phyloP scores from a whole-genome alignment of 202 grass and related monocot genomes.

The Schoenoplectus tabernaemontani region DNA sequence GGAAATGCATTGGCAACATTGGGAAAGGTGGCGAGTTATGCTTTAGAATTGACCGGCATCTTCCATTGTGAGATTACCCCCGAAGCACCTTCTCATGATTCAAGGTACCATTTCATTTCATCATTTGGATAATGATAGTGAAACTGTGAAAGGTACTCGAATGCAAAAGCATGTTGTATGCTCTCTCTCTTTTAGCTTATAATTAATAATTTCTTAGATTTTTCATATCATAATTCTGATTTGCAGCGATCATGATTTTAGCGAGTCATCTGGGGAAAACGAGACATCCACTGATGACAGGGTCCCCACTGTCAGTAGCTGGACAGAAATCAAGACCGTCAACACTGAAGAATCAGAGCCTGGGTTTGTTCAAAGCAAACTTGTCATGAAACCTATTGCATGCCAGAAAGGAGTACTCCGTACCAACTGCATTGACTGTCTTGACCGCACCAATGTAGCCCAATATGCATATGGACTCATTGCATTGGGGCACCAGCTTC shows the following conservation, averaged over 20 bases:
- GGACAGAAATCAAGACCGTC: slow-evolving; percentile 1
- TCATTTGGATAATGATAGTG: slow-evolving; percentile 17
- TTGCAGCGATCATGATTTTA: background rate
- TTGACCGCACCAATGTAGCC: slow-evolving; percentile 97
- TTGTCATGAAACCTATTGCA: slow-evolving; percentile 35
- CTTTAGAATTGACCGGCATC: slow-evolving; percentile 68
- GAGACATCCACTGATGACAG: background rate
- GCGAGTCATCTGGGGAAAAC: background rate
- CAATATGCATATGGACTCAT: slow-evolving; percentile 86
- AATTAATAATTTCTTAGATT: background rate
- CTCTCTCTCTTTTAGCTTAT: background rate
- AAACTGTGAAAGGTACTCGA: background rate
- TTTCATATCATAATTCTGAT: background rate
- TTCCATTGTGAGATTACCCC: slow-evolving; percentile 53
- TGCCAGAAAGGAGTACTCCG: slow-evolving; percentile 87
- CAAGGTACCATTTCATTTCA: slow-evolving; percentile 40
- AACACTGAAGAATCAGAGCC: slow-evolving; percentile 1
- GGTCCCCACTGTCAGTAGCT: background rate
- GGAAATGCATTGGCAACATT: slow-evolving; percentile 62
- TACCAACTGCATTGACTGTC: slow-evolving; percentile 98
- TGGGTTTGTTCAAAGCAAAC: slow-evolving; percentile 5
- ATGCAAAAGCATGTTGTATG: background rate
- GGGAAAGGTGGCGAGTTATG: slow-evolving; percentile 63
- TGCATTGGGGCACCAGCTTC: slow-evolving; percentile 75
- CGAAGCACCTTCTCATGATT: slow-evolving; percentile 31